Evolutionary conservation across 805 yeast species (phyloP).

Genomic region (Hanseniaspora pseudoguilliermondii): DNA sequence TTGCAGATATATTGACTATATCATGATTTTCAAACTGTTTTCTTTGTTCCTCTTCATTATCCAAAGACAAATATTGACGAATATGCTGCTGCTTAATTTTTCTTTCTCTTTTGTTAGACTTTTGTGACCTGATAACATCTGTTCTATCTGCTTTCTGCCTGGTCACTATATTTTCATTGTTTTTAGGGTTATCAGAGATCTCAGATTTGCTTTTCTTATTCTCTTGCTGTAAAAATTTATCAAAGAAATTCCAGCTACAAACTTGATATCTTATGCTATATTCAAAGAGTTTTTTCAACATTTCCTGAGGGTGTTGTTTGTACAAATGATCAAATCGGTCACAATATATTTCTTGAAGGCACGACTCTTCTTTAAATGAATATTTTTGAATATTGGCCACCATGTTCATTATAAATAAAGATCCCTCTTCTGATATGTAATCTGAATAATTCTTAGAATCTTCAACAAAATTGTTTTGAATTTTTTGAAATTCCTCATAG

Average conservation of each 20-base stretch:
- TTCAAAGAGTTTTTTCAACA: background rate
- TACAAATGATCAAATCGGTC: background rate
- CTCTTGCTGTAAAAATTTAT: background rate
- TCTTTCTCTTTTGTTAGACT: conserved; percentile 8
- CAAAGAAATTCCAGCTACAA: conserved; percentile 1
- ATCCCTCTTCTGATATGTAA: conserved; percentile 6
- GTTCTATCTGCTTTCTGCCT: too few relatives aligned
- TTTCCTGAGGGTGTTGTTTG: background rate
- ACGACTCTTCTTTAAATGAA: background rate
- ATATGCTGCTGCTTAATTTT: background rate
- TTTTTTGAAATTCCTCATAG: conserved; percentile 7
- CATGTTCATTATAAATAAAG: conserved; percentile 1
- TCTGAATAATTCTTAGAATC: conserved; percentile 8
- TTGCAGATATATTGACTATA: background rate
- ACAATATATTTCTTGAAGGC: background rate
- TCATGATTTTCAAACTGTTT: background rate
- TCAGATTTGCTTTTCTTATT: background rate
- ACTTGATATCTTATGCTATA: background rate
- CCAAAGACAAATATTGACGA: background rate
- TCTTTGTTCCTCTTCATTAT: background rate
- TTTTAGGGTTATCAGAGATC: too few relatives aligned
- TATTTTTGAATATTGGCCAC: background rate
- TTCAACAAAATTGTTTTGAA: conserved; percentile 2
- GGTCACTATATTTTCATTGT: background rate
- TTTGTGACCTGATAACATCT: background rate